Evolutionary conservation across 768 basidiomycete species (phyloP), one percentile per base, ranked within the genome.

Genomic region (Clavaria fumosa): DNA sequence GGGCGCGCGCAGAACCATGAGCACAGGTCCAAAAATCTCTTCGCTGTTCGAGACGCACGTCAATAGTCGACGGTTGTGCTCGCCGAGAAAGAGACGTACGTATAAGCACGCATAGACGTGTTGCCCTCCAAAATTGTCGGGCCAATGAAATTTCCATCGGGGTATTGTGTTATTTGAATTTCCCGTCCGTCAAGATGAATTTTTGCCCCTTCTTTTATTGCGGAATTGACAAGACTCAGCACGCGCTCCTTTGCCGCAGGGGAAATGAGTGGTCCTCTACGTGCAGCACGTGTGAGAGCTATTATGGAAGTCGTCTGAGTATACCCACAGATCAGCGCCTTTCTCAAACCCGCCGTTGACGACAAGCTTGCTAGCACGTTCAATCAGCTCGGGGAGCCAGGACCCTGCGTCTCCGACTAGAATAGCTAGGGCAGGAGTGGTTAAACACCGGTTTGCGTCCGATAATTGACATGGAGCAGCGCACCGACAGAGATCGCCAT

Each of bases 11-110:
- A 96, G 51, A 39, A 91, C 64, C 7, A 79, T 63, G 20, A 97
- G 65, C 1, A 78, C 93, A 1, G 93, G 93, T 10, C 90, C 93
- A 46, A 97, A 97, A 41, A 96, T 93, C 53, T 96, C 93, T 52
- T 90, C 77, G 44, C 89, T 91, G 43, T 11, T 21, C 7, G 24
- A 20, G 24, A 34, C 22, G 43, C 11, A 38, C 36, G 23, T 38
- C 4, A 4, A 31, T 26, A 40, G 27, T 42, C 41, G 43, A 26
- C 3, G 3, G 42, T 27, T 7, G 10, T 20, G 32, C 31, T 2
- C 5, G 17, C 9, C 10, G 27, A 27, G 17, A 14, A 21, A 40
- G 26, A 9, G 26, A 58, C 73, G 41, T 47, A 89, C 91, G 74
- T 64, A 62, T 97, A 96, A 48, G 81, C 85, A 43, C 64, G 69